A percentile compares a stretch with the other conserved stretches of the same genome.
Conservation (phyloP, 2,329 filamentous ascomycete species). For the Colletotrichum liaoningense region DNA sequence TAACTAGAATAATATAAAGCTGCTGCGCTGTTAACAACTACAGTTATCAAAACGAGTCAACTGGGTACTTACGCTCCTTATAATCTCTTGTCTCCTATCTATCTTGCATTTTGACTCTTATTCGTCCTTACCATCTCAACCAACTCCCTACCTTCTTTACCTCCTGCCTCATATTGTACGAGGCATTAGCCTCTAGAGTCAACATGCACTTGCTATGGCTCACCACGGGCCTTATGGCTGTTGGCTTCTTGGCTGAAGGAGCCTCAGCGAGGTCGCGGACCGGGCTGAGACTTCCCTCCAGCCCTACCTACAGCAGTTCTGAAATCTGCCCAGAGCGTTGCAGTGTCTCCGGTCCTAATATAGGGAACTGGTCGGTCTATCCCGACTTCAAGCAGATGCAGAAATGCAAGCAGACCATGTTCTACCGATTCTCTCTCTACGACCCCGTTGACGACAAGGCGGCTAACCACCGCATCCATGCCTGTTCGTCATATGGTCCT, state of each 20-base stretch:
- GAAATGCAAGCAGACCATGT: constrained; percentile 44
- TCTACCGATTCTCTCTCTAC: constrained; percentile 48
- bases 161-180: neutral
- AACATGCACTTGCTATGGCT: neutral
- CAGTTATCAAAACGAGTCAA: too few species aligned
- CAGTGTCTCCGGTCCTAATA: constrained; percentile 37
- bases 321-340: constrained; percentile 39
- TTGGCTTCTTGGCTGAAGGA: neutral
- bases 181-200: neutral
- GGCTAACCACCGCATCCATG: constrained; percentile 44
- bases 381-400: constrained; percentile 41
- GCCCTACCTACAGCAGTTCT: too few species aligned
- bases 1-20: too few species aligned
- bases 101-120: too few species aligned
- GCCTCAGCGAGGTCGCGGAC: neutral
- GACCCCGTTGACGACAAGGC: constrained; percentile 45
- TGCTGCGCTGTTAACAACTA: too few species aligned
- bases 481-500: constrained; percentile 41
- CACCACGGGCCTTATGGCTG: constrained; percentile 1
- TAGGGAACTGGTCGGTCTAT: constrained; percentile 43
- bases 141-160: neutral
- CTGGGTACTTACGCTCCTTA: too few species aligned
- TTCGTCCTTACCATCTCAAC: too few species aligned
- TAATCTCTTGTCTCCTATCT: too few species aligned
- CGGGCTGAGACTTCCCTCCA: too few species aligned